Base-by-base conservation (phyloP, 208 protist genomes). In the Crithidia fasciculata region DNA sequence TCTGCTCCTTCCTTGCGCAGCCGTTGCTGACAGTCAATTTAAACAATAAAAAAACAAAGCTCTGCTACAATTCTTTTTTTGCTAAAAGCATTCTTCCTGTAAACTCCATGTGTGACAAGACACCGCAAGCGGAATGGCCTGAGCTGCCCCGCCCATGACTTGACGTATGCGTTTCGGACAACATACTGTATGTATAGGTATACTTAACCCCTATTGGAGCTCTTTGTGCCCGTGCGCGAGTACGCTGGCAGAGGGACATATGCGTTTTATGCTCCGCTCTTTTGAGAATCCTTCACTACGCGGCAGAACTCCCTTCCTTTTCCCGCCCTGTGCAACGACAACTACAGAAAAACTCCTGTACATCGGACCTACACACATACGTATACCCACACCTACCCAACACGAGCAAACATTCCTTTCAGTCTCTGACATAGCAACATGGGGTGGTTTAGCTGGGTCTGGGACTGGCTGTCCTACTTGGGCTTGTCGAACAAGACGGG, bases 401-500 rank as follows among this genome's bases (percentile, higher is more conserved):
- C 28, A 28, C 28, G 28, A 28, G 28, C 28, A 28, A 28, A 28
- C 28, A 28, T 1, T 1, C 28, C 28, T 28, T 28, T 28, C 28
- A 28, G 28, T 28, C 28, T 54, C 44, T 4, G n/a, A 65, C 16
- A 45, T 49, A 57, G 5, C 43, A n/a, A 50, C 45, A 78, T 84
- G 66, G 88, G 93, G 7, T 93, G 86, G 89, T 95, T 98, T 63
- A 91, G 88, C 71, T 99, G 96, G 97, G 88, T 98, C 59, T 97
- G 90, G 89, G 90, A 92, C 43, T 88, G 95, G 80, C 81, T 99
- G 65, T 90, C 85, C 53, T 98, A 91, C 79, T 83, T 99, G 45
- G 95, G 97, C 57, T 75, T 96, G 49, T 88, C 82, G 44, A 95
- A 93, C 79, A 97, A 97, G 59, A 93, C 80, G 0, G 95, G 95